Evolutionary conservation across 2,329 filamentous ascomycete genomes (phyloP).

Genomic region (Xylariaceae sp.): DNA sequence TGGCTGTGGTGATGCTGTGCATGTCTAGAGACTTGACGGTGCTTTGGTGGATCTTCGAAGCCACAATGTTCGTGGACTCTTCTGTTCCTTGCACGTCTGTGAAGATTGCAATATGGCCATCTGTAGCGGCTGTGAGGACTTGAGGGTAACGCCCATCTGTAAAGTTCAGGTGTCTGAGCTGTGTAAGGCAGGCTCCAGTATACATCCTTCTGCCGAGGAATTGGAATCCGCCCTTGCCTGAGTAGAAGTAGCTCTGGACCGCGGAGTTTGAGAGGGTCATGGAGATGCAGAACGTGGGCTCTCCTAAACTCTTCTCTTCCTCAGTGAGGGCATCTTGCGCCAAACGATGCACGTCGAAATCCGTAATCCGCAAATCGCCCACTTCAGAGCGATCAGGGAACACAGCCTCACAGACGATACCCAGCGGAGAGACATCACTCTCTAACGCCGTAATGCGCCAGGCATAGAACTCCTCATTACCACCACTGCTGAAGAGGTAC

Average conservation of each 20-base stretch:
- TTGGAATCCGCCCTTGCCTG: conserved; percentile 37
- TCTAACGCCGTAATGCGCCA: conserved; percentile 63
- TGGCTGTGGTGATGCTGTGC: conserved; percentile 23
- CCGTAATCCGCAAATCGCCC: conserved; percentile 72
- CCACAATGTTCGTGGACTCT: conserved; percentile 30
- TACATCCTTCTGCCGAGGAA: conserved; percentile 54
- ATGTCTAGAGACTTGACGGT: conserved; percentile 65
- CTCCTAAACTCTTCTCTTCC: not conserved
- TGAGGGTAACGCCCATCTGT: conserved; percentile 28
- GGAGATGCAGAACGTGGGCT: conserved; percentile 51
- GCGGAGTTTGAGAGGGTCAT: conserved; percentile 82
- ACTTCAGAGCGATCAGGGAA: conserved; percentile 46
- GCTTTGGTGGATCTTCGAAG: conserved; percentile 65
- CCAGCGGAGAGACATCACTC: conserved; percentile 44
- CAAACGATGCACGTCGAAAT: conserved; percentile 57
- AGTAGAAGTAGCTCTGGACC: conserved; percentile 56
- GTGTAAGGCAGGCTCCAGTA: conserved; percentile 71
- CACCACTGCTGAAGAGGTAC: conserved; percentile 79
- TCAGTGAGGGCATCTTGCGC: not conserved
- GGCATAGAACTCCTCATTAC: conserved; percentile 81
- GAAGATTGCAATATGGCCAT: conserved; percentile 66
- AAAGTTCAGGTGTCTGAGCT: conserved; percentile 45
- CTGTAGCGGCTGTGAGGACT: conserved; percentile 69
- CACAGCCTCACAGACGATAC: conserved; percentile 52
- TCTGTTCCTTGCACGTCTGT: conserved; percentile 32